Evolutionary conservation across 495 filamentous ascomycete species (phyloP).

Genomic region (Lepraria neglecta): DNA sequence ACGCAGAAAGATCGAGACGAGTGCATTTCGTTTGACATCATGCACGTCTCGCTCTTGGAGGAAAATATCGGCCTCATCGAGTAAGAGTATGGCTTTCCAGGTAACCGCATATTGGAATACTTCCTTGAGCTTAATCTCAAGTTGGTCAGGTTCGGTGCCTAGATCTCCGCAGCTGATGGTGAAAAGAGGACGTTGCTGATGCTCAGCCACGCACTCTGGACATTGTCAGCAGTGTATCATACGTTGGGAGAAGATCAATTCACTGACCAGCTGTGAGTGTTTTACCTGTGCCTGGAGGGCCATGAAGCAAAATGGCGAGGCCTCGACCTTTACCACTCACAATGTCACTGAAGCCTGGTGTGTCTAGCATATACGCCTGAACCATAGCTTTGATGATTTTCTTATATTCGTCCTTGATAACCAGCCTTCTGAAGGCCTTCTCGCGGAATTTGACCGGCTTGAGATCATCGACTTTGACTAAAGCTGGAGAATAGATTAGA

Average conservation of each 20-base stretch:
- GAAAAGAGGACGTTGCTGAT: conserved; percentile 20
- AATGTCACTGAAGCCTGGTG: conserved; percentile 21
- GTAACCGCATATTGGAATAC: conserved; percentile 19
- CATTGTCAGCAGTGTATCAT: background rate
- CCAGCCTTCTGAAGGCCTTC: conserved; percentile 23
- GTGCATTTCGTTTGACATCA: conserved; percentile 26
- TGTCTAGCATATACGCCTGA: conserved; percentile 14
- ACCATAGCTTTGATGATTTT: conserved; percentile 25
- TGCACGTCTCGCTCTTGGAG: conserved; percentile 46
- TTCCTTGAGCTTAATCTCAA: conserved; percentile 21
- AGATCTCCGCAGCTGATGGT: conserved; percentile 24
- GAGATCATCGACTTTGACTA: conserved; percentile 26
- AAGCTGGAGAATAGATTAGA: conserved; percentile 6
- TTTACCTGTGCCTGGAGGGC: conserved; percentile 26
- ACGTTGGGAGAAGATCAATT: background rate
- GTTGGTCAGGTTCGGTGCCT: conserved; percentile 19
- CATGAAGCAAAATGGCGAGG: conserved; percentile 21
- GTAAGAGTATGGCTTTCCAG: conserved; percentile 42
- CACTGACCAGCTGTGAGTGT: conserved; percentile 24
- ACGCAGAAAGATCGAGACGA: conserved; percentile 43
- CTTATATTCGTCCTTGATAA: conserved; percentile 26
- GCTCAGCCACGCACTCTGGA: conserved; percentile 22
- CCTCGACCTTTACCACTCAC: conserved; percentile 24
- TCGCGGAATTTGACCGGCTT: conserved; percentile 20
- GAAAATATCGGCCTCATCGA: conserved; percentile 67